phyloP scores from a whole-genome alignment of 306 rosid genomes.

The Castanea sativa region DNA sequence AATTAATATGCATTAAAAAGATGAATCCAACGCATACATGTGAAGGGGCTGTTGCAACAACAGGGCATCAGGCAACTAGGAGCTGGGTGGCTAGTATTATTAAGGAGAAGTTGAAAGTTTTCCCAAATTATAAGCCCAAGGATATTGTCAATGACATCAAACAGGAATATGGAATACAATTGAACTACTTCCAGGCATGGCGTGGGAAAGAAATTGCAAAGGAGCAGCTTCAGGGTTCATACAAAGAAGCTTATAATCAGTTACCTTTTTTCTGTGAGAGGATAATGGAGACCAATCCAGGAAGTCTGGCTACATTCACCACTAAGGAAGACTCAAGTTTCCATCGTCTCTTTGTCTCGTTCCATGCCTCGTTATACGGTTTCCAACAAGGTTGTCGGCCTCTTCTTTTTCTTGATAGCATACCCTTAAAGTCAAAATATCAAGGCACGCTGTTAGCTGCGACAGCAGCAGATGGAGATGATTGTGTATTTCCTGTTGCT shows the following conservation, averaged over 20 bases:
- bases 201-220: conserved; percentile 99
- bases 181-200: conserved; percentile 99
- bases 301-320: conserved; percentile 77
- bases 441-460: conserved; percentile 92
- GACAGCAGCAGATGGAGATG: conserved; percentile 87
- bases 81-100: conserved; percentile 98
- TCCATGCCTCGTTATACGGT: conserved; percentile 82
- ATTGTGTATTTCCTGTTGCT: conserved; percentile 85
- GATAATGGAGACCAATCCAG: conserved; percentile 91
- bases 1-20: conserved; percentile 92
- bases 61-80: conserved; percentile 98
- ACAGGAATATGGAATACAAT: conserved; percentile 90
- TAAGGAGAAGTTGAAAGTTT: conserved; percentile 82
- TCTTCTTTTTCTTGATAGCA: conserved; percentile 83
- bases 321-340: conserved; percentile 95
- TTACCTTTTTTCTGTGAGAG: conserved; percentile 81
- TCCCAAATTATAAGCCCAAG: conserved; percentile 92
- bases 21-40: conserved; percentile 84
- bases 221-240: conserved; percentile 99
- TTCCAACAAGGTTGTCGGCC: conserved; percentile 98
- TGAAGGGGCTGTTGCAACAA: conserved; percentile 80
- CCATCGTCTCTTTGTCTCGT: conserved; percentile 88
- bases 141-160: conserved; percentile 94
- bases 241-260: conserved; percentile 86
- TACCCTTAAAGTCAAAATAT: conserved; percentile 80